phyloP scores from a whole-genome alignment of 257 asterid species.

The Catharanthus roseus region DNA sequence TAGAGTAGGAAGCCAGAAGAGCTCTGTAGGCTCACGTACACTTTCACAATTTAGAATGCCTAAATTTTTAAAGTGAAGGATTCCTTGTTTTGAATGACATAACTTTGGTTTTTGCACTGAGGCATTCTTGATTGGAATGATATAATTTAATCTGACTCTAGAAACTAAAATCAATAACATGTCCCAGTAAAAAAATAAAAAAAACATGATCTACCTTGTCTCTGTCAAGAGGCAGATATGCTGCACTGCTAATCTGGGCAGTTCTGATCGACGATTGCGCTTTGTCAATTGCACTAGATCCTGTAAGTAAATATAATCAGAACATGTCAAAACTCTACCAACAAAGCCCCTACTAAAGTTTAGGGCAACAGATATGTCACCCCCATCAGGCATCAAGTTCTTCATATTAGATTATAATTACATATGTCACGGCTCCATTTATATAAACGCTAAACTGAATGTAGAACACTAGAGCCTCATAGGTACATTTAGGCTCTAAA shows the following conservation, averaged over 20 bases:
- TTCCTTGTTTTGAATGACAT: not conserved
- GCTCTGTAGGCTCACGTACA: not conserved
- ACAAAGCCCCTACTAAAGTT: not conserved
- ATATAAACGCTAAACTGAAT: not conserved
- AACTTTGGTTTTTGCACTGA: not conserved
- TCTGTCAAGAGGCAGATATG: conserved; percentile 52
- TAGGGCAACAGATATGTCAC: not conserved
- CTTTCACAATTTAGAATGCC: not conserved
- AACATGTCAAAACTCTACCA: not conserved
- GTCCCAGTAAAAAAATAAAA: not conserved
- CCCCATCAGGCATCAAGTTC: not conserved
- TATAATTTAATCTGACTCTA: not conserved
- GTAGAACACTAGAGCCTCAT: not conserved
- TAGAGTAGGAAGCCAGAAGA: not conserved
- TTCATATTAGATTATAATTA: not conserved
- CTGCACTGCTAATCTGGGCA: conserved; percentile 32
- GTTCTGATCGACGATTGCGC: conserved; percentile 42
- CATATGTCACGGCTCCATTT: not conserved
- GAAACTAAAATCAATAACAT: not conserved
- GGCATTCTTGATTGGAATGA: not conserved
- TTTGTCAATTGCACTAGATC: conserved; percentile 27
- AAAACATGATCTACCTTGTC: conserved; percentile 49
- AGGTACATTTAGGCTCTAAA: not conserved
- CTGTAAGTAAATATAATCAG: conserved; percentile 16
- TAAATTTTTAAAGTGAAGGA: not conserved